Base-by-base conservation (phyloP, 148 eudicot genomes). In the Cornus kousa region DNA sequence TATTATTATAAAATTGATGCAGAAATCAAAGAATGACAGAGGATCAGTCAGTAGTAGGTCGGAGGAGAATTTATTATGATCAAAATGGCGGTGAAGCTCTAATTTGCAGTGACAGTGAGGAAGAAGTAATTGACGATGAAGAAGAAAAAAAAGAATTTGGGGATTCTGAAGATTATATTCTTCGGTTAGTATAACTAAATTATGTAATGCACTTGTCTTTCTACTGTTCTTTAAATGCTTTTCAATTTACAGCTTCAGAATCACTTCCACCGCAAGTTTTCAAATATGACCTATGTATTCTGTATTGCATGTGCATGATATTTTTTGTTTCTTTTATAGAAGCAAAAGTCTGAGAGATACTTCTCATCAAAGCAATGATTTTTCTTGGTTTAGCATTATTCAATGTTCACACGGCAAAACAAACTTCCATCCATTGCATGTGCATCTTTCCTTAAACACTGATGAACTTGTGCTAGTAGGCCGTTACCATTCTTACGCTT, bases 21-120 rank as follows among this genome's bases (percentile, higher is more conserved):
- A 96, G 99, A 87, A 96, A 96, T 77, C 99, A 91, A 79, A 94
- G 99, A 86, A 96, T 96, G 99, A 82, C 97, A 3, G 99, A 93
- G 79, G 99, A 96, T 77, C 99, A 96, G 74, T 96, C 99, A 65
- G 99, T 96, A 50, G 90, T 96, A 13, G 99, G 99, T 75, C 87
- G 99, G 75, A 89, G 98, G 87, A 90, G 99, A 85, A 96, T 96
- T 66, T 96, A 96, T 81, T 96, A 96, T 82, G 99, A 96, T 81
- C 98, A 85, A 84, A 89, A 74, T 85, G 99, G 98, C 12, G 99
- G 99, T 43, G 99, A 96, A 82, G 97, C 99, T 79, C 85, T 96
- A 69, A 92, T 96, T 74, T 89, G 93, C 78, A 96, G 99, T 83
- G 99, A 96, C 72, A 96, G 99, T 74, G 99, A 96, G 84, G 99